phyloP scores from a whole-genome alignment of 2,329 filamentous ascomycete genomes.

The Aspergillus pseudoglaucus region DNA sequence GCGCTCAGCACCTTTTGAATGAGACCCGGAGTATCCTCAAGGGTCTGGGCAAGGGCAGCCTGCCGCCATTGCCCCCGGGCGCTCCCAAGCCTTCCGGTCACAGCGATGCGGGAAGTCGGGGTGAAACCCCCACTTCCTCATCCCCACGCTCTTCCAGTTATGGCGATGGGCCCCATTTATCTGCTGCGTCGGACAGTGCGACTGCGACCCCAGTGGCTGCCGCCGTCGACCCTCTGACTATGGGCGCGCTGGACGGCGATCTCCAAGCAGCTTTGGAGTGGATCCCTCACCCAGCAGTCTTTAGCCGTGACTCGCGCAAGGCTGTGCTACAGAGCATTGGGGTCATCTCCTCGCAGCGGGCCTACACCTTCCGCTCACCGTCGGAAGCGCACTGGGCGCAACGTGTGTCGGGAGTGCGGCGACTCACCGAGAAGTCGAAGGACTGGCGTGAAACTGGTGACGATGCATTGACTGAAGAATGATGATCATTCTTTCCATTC shows the following conservation, averaged over 20 bases:
- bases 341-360: slow-evolving; percentile 89
- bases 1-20: slow-evolving; percentile 81
- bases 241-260: slow-evolving; percentile 82
- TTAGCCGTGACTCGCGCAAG: slow-evolving; percentile 88
- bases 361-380: slow-evolving; percentile 85
- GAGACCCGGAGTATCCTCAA: slow-evolving; percentile 95
- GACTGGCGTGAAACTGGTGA: slow-evolving; percentile 87
- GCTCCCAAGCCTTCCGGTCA: slow-evolving; percentile 39
- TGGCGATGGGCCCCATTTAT: slow-evolving; percentile 25
- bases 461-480: slow-evolving; percentile 58
- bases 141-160: slow-evolving; percentile 34
- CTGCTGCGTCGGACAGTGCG: slow-evolving; percentile 36
- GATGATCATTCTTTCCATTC: slow-evolving; percentile 7
- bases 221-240: slow-evolving; percentile 77
- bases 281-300: slow-evolving; percentile 95
- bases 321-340: slow-evolving; percentile 94
- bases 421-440: slow-evolving; percentile 72
- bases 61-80: slow-evolving; percentile 72
- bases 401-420: slow-evolving; percentile 72
- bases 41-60: slow-evolving; percentile 86
- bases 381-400: slow-evolving; percentile 86
- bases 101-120: slow-evolving; percentile 35
- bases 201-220: slow-evolving; percentile 54
- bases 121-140: slow-evolving; percentile 29
- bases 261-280: slow-evolving; percentile 87